Base-by-base conservation (phyloP, 129 eudicot genomes). In the Lactuca saligna region DNA sequence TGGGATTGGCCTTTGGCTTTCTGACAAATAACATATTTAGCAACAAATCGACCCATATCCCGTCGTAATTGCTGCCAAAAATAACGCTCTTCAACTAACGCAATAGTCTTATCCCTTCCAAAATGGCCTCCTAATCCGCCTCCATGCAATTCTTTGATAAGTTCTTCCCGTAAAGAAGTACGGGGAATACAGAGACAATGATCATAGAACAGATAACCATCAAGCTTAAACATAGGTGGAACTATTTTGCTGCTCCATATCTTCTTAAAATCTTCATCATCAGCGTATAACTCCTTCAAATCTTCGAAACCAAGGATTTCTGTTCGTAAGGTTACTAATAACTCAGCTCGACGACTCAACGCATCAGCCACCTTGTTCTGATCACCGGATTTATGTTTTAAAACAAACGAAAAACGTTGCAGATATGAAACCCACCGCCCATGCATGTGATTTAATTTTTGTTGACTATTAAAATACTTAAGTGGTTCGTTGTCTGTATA, bases 391-490 rank as follows among this genome's bases (percentile, higher is more conserved):
- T 38, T 38, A 4, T 65, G n/a, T 11, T 70, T 70, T 6, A 57
- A 13, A 6, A 70, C 44, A 6, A 70, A 58, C 3, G 50, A 57
- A 8, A 71, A 71, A 4, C 1, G 31, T 11, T 57, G 38, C 0
- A 70, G 75, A 58, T 37, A 57, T 0, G 39, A 2, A 2, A 68
- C 13, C 75, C 65, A 70, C 9, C 25, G 16, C 4, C 54, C 75
- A 70, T 70, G 66, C 65, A 60, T 60, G 0, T 9, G 25, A 17
- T 12, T 56, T 0, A 57, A 12, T 20, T 38, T 39, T 1, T 29
- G 54, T 44, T 38, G 66, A n/a, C 3, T 69, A 2, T 12, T 17
- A 4, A 69, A 35, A 11, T 56, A 37, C 15, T 53, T 32, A 4
- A 69, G 15, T 3, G 46, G 8, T 6, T 55, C 64, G 5, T 69